phyloP scores from a whole-genome alignment of 495 filamentous ascomycete species.

The Glarea lozoyensis region DNA sequence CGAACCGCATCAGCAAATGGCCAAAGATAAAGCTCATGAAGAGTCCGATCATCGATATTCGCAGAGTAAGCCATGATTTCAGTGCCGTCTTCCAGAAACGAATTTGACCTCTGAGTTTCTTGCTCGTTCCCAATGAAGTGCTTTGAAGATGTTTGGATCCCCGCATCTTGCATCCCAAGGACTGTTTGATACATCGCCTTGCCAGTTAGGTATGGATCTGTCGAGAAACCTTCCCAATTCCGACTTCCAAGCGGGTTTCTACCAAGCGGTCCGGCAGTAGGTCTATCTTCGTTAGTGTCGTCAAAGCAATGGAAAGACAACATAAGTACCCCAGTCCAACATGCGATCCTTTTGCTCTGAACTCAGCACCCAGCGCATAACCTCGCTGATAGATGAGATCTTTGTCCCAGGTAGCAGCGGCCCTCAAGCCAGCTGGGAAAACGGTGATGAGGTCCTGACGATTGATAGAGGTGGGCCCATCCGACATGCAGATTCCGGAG shows the following conservation, averaged over 20 bases:
- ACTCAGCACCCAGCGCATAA: slow-evolving; percentile 68
- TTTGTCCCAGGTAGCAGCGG: slow-evolving; percentile 58
- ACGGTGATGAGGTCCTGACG: slow-evolving; percentile 62
- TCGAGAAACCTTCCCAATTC: slow-evolving; percentile 77
- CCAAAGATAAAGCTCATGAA: slow-evolving; percentile 76
- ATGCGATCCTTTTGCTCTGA: slow-evolving; percentile 73
- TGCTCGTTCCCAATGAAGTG: too few species aligned
- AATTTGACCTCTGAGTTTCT: slow-evolving; percentile 74
- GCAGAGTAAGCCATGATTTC: slow-evolving; percentile 42
- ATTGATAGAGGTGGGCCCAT: slow-evolving; percentile 38
- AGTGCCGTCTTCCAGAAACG: slow-evolving; percentile 7
- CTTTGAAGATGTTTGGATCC: slow-evolving; percentile 71
- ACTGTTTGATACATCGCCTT: slow-evolving; percentile 60
- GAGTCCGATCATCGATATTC: slow-evolving; percentile 80
- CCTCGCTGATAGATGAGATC: slow-evolving; percentile 61
- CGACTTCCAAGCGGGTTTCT: slow-evolving; percentile 66
- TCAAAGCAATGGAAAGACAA: not conserved
- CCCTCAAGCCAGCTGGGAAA: slow-evolving; percentile 73
- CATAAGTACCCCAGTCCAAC: slow-evolving; percentile 50
- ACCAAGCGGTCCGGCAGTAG: slow-evolving; percentile 77
- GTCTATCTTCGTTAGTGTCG: slow-evolving; percentile 32
- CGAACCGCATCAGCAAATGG: slow-evolving; percentile 66
- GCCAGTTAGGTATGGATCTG: slow-evolving; percentile 70
- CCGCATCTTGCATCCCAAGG: slow-evolving; percentile 71
- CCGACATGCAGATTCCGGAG: slow-evolving; percentile 37